Base-by-base conservation (phyloP, 345 rosid species). In the Geranium rotundifolium region DNA sequence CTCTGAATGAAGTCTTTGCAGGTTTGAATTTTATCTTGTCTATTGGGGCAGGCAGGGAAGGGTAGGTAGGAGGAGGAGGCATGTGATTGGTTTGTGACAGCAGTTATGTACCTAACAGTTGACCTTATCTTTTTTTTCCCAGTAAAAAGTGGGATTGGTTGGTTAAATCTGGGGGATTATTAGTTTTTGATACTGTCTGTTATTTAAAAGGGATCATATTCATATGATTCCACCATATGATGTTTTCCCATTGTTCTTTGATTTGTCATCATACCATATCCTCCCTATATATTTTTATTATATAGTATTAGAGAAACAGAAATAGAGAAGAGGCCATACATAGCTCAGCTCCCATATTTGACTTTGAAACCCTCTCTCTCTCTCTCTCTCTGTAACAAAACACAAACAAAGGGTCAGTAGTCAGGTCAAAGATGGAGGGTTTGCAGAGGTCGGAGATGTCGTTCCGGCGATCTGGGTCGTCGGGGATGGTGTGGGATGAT, bases 401-500 rank as follows among this genome's bases (percentile, higher is more conserved):
- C 10, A 34, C 41, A 5, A 34, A 34, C 41, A 5, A 34, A 34
- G 10, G 41, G 41, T 34, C 29, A 29, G 13, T 23, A 58, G 46
- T 37, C 29, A 29, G 13, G 37, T 27, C 61, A 15, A 61, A 65
- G 58, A 71, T 59, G 70, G 81, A 57, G 50, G 73, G 78, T 37
- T 73, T 91, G 62, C 81, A 77, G 46, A 86, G 97, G 74, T 91
- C 96, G 0, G 77, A 76, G 12, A 76, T 82, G 46, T 91, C 97
- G 29, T 91, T 86, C 61, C 74, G 97, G 68, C 83, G 97, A 64
- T 91, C 88, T 70, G 97, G 97, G 31, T 91, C 95, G 0, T 91
- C 96, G 0, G 97, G 97, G 2, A 67, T 85, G 18, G 75, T 86
- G 0, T 91, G 97, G 97, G 84, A 84, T 46, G 90, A 84, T 72